Percentiles rank a stretch among this genome's conserved stretches.
Conservation (phyloP, 345 rosid genomes). For the Corchorus capsularis region DNA sequence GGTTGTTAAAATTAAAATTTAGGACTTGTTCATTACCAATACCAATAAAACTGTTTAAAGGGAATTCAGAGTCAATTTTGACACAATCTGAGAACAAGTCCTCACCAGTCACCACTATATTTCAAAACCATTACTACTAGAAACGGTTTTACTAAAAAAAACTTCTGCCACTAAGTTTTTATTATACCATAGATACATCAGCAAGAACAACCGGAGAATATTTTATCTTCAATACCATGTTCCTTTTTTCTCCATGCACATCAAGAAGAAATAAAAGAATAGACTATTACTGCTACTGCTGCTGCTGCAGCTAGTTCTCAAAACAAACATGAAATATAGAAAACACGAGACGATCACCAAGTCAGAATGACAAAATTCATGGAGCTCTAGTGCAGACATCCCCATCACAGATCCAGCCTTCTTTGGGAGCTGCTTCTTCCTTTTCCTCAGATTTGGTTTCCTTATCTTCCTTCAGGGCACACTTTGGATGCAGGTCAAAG, state of each 20-base stretch:
- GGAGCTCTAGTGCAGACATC: conserved; percentile 46
- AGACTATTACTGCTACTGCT: not conserved
- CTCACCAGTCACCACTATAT: too few relatives aligned
- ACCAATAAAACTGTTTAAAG: too few relatives aligned
- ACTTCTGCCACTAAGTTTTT: not conserved
- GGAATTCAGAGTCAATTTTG: too few relatives aligned
- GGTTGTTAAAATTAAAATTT: too few relatives aligned
- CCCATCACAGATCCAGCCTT: conserved; percentile 64
- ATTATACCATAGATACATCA: not conserved
- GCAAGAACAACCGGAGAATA: not conserved
- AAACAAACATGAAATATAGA: not conserved
- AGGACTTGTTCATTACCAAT: too few relatives aligned
- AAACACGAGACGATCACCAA: not conserved
- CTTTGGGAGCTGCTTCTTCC: conserved; percentile 24
- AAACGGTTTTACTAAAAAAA: too few relatives aligned
- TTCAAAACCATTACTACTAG: too few relatives aligned
- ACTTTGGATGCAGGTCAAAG: conserved; percentile 67
- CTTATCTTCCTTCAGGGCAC: conserved; percentile 39
- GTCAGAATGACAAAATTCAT: conserved; percentile 11
- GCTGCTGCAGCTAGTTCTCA: not conserved
- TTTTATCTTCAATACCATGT: not conserved
- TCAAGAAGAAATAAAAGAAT: not conserved
- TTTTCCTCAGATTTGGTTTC: conserved; percentile 16
- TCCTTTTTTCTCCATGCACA: not conserved
- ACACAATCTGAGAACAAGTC: too few relatives aligned